A percentile compares a stretch with the other conserved stretches of the same genome.
These are phyloP conservation scores for Panicum virgatum DNA, from an alignment of 202 grass and related monocot species.

Conservation along the genomic window DNA sequence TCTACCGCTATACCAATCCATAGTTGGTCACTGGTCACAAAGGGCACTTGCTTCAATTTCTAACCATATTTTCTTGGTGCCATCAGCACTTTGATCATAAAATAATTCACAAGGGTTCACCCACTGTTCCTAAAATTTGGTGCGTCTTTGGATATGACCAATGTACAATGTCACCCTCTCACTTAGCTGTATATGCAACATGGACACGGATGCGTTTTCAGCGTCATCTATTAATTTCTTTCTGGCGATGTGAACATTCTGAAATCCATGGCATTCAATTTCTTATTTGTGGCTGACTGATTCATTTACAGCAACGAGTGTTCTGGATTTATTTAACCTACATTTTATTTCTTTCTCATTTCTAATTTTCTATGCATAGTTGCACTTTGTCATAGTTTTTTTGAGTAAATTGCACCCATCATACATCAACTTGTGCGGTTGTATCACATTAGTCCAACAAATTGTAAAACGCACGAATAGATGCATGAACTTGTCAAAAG, in stretches of 20 bases:
- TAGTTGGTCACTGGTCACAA: not conserved
- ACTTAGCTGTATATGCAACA: not conserved
- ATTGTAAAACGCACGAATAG: too few species aligned
- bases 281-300: not conserved
- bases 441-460: too few species aligned
- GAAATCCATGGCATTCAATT: not conserved
- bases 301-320: not conserved
- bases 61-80: conserved; percentile 7
- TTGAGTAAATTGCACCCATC: too few species aligned
- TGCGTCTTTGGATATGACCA: conserved; percentile 8
- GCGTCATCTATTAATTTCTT: not conserved
- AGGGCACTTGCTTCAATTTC: not conserved
- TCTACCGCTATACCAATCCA: not conserved
- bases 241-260: not conserved
- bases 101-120: conserved; percentile 1
- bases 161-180: conserved; percentile 1
- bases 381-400: not conserved
- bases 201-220: not conserved
- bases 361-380: not conserved
- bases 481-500: too few species aligned
- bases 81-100: not conserved
- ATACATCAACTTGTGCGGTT: too few species aligned
- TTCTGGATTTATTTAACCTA: not conserved
- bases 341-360: not conserved
- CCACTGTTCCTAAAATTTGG: not conserved